These are phyloP conservation scores for Sapria himalayana DNA, from an alignment of 345 rosid genomes.

Conservation along the genomic window DNA sequence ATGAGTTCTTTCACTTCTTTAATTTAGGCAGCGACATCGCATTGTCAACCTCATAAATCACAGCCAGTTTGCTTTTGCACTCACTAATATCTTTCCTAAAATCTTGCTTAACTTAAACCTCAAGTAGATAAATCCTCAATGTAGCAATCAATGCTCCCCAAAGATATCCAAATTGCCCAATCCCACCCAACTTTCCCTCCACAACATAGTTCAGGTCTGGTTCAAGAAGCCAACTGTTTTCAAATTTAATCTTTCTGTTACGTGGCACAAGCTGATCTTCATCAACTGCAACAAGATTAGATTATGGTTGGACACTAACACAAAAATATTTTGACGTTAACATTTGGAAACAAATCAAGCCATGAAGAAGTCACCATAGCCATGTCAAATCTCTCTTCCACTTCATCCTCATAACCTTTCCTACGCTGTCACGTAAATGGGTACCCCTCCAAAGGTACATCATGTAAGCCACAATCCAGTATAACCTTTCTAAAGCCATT, in stretches of 20 bases:
- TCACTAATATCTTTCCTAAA: neutral
- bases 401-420: neutral
- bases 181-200: neutral
- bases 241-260: neutral
- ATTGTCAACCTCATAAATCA: neutral
- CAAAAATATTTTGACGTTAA: neutral
- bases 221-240: neutral
- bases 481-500: neutral
- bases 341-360: neutral
- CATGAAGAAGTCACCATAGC: neutral
- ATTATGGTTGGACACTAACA: neutral
- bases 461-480: neutral
- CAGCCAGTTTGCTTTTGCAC: neutral
- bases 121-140: too few species aligned
- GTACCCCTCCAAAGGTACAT: neutral
- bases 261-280: neutral
- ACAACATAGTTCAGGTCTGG: neutral
- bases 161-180: neutral
- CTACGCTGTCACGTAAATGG: neutral
- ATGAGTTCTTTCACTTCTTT: neutral
- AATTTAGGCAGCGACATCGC: neutral
- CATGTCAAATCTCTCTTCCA: neutral
- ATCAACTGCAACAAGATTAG: neutral
- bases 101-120: neutral
- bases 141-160: too few species aligned